phyloP scores from a whole-genome alignment of 106 monocot species.

The Ottelia alismoides region DNA sequence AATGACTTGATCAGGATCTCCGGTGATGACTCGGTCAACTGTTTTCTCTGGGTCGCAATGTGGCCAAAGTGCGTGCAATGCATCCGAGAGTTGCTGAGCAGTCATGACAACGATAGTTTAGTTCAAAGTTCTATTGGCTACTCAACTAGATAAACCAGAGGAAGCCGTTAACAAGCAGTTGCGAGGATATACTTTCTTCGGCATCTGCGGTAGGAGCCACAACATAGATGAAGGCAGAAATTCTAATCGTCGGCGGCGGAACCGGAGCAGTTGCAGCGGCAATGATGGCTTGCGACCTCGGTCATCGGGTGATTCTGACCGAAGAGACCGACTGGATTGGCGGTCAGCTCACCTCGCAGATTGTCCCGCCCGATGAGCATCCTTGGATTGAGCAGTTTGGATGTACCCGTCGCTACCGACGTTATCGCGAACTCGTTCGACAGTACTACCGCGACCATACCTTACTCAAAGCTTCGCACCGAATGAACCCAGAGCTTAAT shows the following conservation, averaged over 20 bases:
- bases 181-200: no score
- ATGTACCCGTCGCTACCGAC: neutral
- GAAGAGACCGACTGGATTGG: neutral
- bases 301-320: neutral
- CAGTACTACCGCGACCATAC: neutral
- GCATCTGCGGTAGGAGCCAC: no score
- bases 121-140: no score
- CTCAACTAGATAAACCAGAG: no score
- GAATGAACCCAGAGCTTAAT: neutral
- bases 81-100: no score
- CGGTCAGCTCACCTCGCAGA: neutral
- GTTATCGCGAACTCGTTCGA: neutral
- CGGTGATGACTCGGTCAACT: no score
- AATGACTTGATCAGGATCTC: no score
- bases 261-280: neutral
- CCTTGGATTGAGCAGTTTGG: neutral
- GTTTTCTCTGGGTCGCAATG: no score
- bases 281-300: neutral
- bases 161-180: no score
- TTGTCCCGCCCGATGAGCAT: neutral
- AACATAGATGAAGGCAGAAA: no score
- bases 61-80: no score
- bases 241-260: neutral
- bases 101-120: no score
- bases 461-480: neutral